phyloP scores from a whole-genome alignment of 2,329 filamentous ascomycete genomes.

The Hysterium pulicare region DNA sequence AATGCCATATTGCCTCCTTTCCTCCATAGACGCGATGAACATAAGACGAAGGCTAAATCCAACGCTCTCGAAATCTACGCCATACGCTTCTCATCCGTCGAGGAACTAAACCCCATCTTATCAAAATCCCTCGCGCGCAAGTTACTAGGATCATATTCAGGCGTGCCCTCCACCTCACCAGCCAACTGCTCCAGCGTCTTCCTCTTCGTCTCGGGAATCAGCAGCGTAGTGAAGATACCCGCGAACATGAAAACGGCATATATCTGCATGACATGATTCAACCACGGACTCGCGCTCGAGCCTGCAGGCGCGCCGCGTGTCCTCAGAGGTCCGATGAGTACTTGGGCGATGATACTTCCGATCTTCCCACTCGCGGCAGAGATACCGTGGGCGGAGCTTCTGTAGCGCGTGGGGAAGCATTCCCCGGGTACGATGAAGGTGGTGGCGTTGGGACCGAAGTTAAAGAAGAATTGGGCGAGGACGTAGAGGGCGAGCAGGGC shows the following conservation, averaged over 20 bases:
- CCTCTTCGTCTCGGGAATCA: conserved; percentile 76
- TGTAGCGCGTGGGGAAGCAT: conserved; percentile 50
- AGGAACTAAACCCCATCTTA: not conserved
- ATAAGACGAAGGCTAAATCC: no score
- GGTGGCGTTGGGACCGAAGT: conserved; percentile 52
- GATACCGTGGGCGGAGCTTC: conserved; percentile 48
- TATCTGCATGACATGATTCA: conserved; percentile 72
- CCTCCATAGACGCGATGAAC: no score
- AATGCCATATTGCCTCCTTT: no score
- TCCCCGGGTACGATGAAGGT: conserved; percentile 53
- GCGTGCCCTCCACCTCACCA: conserved; percentile 61
- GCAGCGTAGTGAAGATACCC: conserved; percentile 63
- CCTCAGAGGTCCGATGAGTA: conserved; percentile 48
- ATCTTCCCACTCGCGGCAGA: conserved; percentile 49
- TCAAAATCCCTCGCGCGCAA: conserved; percentile 4
- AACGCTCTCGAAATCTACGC: not conserved
- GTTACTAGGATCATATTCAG: conserved; percentile 39
- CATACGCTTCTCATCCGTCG: not conserved
- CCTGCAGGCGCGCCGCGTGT: conserved; percentile 53
- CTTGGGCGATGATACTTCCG: conserved; percentile 50
- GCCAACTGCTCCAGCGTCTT: conserved; percentile 69
- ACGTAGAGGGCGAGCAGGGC: conserved; percentile 48
- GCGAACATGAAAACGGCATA: conserved; percentile 78
- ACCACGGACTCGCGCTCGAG: conserved; percentile 59
- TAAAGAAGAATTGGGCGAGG: conserved; percentile 52